Evolutionary conservation across 2,329 filamentous ascomycete species (phyloP).

Genomic region (Penicillium frequentans): DNA sequence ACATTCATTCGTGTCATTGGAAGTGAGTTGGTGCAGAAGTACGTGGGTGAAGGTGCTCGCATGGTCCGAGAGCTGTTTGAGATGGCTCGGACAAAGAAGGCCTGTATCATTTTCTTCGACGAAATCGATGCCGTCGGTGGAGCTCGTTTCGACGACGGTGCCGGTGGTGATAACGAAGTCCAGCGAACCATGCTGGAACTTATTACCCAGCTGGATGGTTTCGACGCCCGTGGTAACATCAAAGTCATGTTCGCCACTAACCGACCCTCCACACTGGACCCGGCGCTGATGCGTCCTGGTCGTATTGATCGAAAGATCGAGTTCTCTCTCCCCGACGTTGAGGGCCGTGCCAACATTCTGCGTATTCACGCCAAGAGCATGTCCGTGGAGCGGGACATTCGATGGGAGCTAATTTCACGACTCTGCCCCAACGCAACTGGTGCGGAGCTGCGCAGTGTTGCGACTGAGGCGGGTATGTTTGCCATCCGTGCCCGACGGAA

Average conservation of each 20-base stretch:
- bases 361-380: constrained; percentile 99
- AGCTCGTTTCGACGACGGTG: constrained; percentile 93
- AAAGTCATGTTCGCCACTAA: constrained; percentile 99
- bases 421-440: constrained; percentile 97
- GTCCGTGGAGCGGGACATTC: constrained; percentile 97
- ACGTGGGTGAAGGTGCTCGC: constrained; percentile 94
- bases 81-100: constrained; percentile 99
- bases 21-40: constrained; percentile 97
- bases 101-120: constrained; percentile 99
- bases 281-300: constrained; percentile 94
- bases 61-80: constrained; percentile 99
- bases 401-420: constrained; percentile 97
- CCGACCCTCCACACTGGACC: constrained; percentile 89
- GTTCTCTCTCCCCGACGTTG: constrained; percentile 94
- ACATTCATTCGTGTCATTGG: constrained; percentile 99
- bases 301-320: constrained; percentile 99
- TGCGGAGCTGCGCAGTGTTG: constrained; percentile 92
- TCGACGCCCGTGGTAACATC: constrained; percentile 95
- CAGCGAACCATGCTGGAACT: constrained; percentile 97
- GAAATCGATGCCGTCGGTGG: constrained; percentile 97
- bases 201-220: constrained; percentile 94
- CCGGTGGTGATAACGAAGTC: constrained; percentile 95
- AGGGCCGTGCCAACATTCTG: constrained; percentile 95
- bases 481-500: constrained; percentile 92
- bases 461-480: constrained; percentile 98